Conservation (phyloP, 1,284 basidiomycete species). For the Ustilago lituana region DNA sequence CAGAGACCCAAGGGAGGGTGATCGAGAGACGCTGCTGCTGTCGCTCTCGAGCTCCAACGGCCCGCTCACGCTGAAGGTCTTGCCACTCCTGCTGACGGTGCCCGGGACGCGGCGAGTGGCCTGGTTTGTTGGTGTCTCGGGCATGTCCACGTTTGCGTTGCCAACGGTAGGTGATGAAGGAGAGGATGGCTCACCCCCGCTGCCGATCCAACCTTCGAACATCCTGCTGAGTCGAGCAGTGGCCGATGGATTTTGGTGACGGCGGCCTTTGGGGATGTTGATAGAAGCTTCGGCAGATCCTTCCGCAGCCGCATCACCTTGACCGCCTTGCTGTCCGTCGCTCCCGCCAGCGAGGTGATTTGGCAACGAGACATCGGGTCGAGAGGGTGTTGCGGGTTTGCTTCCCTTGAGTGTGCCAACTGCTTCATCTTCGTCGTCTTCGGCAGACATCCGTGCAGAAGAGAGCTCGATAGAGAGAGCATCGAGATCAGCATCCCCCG, state of each 20-base stretch:
- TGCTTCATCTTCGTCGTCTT: slow-evolving; percentile 34
- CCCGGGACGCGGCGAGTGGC: slow-evolving; percentile 17
- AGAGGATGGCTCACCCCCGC: slow-evolving; percentile 25
- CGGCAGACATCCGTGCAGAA: slow-evolving; percentile 13
- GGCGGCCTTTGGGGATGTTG: slow-evolving; percentile 30
- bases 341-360: background rate
- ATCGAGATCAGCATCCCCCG: slow-evolving; percentile 47
- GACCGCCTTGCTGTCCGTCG: background rate
- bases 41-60: slow-evolving; percentile 53
- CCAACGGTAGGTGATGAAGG: slow-evolving; percentile 14
- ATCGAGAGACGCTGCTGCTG: slow-evolving; percentile 25
- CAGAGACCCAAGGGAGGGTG: slow-evolving; percentile 32
- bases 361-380: background rate
- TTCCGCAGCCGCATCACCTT: background rate
- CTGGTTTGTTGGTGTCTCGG: slow-evolving; percentile 33
- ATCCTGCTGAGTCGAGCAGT: slow-evolving; percentile 55
- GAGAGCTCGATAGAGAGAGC: slow-evolving; percentile 33
- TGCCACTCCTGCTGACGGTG: slow-evolving; percentile 36
- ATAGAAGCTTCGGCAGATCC: slow-evolving; percentile 2
- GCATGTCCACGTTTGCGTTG: slow-evolving; percentile 3
- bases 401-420: slow-evolving; percentile 39
- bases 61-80: slow-evolving; percentile 53
- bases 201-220: slow-evolving; percentile 59
- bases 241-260: slow-evolving; percentile 38
- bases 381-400: slow-evolving; percentile 28